A percentile compares a stretch with the other conserved stretches of the same genome.
These are phyloP conservation scores for Agaricus blazei DNA, from an alignment of 768 basidiomycete species.

Conservation along the genomic window DNA sequence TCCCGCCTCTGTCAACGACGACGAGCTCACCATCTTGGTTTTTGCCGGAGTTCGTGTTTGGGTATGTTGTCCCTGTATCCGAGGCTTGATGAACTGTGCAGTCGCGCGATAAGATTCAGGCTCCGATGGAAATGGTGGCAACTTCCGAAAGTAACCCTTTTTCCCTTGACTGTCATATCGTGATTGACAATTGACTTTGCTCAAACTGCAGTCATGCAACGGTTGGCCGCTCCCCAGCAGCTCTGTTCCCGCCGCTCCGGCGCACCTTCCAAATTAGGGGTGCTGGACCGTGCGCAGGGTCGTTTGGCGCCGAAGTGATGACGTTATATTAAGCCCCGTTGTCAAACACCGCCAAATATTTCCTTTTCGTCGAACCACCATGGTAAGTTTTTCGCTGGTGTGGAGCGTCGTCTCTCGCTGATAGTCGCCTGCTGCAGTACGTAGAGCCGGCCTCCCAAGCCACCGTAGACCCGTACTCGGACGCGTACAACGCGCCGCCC, in stretches of 20 bases:
- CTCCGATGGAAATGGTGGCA: constrained; percentile 28
- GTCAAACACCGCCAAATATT: constrained; percentile 42
- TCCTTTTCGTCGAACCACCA: constrained; percentile 54
- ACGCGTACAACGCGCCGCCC: constrained; percentile 70
- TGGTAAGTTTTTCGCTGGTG: constrained; percentile 45
- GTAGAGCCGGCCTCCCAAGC: constrained; percentile 48
- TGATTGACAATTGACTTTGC: neutral
- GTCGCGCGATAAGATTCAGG: constrained; percentile 35
- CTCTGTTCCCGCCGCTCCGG: too few relatives aligned
- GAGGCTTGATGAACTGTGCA: constrained; percentile 72
- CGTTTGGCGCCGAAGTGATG: constrained; percentile 15
- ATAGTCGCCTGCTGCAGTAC: constrained; percentile 42
- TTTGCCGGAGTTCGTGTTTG: constrained; percentile 53
- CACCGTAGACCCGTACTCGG: constrained; percentile 75
- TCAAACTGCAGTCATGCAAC: too few relatives aligned
- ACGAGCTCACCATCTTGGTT: constrained; percentile 79
- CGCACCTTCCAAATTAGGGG: neutral
- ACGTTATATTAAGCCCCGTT: constrained; percentile 11
- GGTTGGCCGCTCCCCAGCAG: too few relatives aligned
- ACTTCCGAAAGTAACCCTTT: neutral
- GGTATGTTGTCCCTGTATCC: constrained; percentile 32
- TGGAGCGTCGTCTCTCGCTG: constrained; percentile 10
- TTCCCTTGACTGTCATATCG: neutral
- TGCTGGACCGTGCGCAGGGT: constrained; percentile 1
- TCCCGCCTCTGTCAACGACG: constrained; percentile 25